Evolutionary conservation across 495 filamentous ascomycete species (phyloP).

Genomic region (Tetracladium marchalianum): DNA sequence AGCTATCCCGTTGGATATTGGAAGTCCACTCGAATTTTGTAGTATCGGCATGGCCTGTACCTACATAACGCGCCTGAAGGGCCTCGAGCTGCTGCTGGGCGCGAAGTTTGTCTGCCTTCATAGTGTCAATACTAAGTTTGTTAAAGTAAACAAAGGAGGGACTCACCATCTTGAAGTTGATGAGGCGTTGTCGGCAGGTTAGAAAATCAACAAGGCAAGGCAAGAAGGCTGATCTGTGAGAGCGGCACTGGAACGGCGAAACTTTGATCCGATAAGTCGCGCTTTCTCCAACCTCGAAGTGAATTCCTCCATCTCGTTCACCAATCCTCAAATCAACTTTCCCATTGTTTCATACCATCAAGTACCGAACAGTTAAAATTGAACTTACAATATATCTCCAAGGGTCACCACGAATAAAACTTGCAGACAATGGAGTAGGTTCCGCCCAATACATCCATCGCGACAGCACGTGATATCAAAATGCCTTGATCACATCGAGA

Average conservation of each 20-base stretch:
- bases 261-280: not conserved
- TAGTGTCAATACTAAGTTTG: not conserved
- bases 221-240: not conserved
- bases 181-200: not conserved
- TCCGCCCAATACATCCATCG: too few species aligned
- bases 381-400: too few species aligned
- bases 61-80: slow-evolving; percentile 87
- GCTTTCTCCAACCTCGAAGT: too few species aligned
- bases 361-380: too few species aligned
- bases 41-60: slow-evolving; percentile 96
- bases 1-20: slow-evolving; percentile 81
- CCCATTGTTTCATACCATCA: too few species aligned
- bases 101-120: slow-evolving; percentile 89
- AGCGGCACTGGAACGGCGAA: slow-evolving; percentile 1
- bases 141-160: not conserved
- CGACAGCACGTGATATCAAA: too few species aligned
- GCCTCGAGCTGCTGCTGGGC: slow-evolving; percentile 94
- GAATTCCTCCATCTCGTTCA: too few species aligned
- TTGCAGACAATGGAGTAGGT: too few species aligned
- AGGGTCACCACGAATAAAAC: too few species aligned
- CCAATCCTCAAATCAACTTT: too few species aligned
- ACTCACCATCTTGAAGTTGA: slow-evolving; percentile 6
- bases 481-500: too few species aligned
- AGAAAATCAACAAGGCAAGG: not conserved
- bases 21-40: slow-evolving; percentile 92